Base-by-base conservation (phyloP, 1,284 basidiomycete species). In the Sanghuangporus sanghuang region DNA sequence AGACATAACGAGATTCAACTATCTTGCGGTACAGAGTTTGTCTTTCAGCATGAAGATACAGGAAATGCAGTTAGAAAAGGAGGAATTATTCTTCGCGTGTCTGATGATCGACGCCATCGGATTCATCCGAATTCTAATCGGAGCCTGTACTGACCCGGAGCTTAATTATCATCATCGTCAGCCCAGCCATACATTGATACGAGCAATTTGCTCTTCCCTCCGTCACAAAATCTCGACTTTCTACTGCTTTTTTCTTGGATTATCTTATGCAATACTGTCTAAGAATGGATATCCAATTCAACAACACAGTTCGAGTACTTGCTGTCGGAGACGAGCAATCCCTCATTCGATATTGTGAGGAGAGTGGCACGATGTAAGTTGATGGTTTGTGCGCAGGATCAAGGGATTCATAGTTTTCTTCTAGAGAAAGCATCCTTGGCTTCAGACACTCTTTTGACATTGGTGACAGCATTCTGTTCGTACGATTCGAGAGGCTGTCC, bases 291-390 rank as follows among this genome's bases (percentile, higher is more conserved):
- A 7, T 18, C 44, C 8, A 46, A 14, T 46, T 46, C 44, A n/a
- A 16, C 16, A 54, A 54, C 16, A 36, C 38, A 6, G 53, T 54
- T 16, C 53, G 53, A 27, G 14, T 54, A 8, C 16, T 54, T 14
- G 36, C 35, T 14, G 53, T n/a, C 8, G 53, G 32, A 18, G 32
- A 38, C 21, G 35, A 54, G 53, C 53, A 54, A 36, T 38, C 32
- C 7, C 23, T 54, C 32, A 32, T 54, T 36, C 27, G 8, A 35
- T 54, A 36, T 27, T 54, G 53, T n/a, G 32, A 54, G 35, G 53
- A 54, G 53, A 54, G 53, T 54, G 53, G 53, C 53, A 54, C 53
- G 14, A n/a, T 54, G 53, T 54, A 38, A 18, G 53, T 54, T 27
- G 6, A 36, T 16, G 16, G 35, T 5, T 8, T 11, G 9, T 18